Evolutionary conservation across 225 moss, liverwort and hornwort genomes (phyloP), one percentile per base, ranked within the genome.

Genomic region (Marchantia paleacea): DNA sequence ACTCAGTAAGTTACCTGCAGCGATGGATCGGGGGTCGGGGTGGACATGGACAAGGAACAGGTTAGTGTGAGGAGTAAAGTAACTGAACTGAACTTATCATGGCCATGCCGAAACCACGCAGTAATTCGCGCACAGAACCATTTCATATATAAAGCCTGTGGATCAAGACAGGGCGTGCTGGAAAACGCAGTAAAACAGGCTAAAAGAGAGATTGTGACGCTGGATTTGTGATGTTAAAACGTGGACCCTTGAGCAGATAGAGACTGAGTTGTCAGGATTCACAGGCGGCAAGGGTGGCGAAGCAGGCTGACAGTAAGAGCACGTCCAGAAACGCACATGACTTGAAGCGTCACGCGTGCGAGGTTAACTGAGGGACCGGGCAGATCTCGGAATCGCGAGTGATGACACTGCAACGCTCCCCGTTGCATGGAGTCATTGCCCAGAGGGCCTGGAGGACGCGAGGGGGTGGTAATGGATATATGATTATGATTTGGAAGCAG

Each of bases 281-380:
- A 52, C 48, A 72, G 72, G 72, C 72, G 72, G 47, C n/a, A 51
- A 52, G n/a, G 52, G 52, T 52, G 71, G 72, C 72, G 47, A 57
- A 57, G 3, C 57, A 57, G 14, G 57, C 14, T 57, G 57, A 39
- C 19, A 19, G 7, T 6, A 72, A 72, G 51, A 24, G 50, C 50
- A 52, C 50, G 72, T 52, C 52, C 72, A 51, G 52, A 52, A 72
- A 7, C 72, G 51, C 52, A 52, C 72, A 72, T 72, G 72, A 50
- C 50, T 22, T 51, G 72, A 52, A 51, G 72, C 52, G 72, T 72
- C 39, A 39, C 39, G 72, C 72, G 51, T 50, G 69, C 16, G 6
- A 29, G 10, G 47, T 47, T 31, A 9, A 28, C 4, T 9, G 62
- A 24, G 62, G 31, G 30, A 22, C 26, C 68, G 12, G 68, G 30